Conservation (phyloP, 352 stramenopile genomes). For the Phytophthora nicotianae region DNA sequence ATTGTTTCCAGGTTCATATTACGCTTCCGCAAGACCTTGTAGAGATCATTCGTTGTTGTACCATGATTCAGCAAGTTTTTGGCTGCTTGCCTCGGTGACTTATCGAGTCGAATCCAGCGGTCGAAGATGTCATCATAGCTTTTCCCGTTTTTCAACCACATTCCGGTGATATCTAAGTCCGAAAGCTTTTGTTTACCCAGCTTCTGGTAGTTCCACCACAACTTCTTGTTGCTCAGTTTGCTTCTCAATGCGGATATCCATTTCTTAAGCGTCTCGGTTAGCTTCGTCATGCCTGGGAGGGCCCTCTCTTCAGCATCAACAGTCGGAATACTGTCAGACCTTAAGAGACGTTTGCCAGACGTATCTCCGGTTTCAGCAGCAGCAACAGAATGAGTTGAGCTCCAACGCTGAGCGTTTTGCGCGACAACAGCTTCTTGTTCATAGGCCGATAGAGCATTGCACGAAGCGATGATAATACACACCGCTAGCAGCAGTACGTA, state of each 20-base stretch:
- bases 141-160: not conserved
- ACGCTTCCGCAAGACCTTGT: not conserved
- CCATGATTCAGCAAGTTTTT: not conserved
- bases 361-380: too few species aligned
- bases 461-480: too few species aligned
- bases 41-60: not conserved
- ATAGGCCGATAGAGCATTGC: too few species aligned
- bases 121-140: not conserved
- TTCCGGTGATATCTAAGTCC: not conserved
- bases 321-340: too few species aligned
- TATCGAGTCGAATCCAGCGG: not conserved
- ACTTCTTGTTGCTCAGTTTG: too few species aligned
- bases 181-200: not conserved
- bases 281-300: too few species aligned
- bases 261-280: not conserved
- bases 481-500: too few species aligned
- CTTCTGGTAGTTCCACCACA: not conserved
- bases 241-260: not conserved
- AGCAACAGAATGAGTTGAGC: too few species aligned
- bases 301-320: too few species aligned
- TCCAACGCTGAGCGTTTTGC: too few species aligned
- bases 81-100: not conserved
- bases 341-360: too few species aligned
- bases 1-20: not conserved
- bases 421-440: too few species aligned